Evolutionary conservation across 2,329 filamentous ascomycete species (phyloP).

Genomic region (Fusarium sp.): DNA sequence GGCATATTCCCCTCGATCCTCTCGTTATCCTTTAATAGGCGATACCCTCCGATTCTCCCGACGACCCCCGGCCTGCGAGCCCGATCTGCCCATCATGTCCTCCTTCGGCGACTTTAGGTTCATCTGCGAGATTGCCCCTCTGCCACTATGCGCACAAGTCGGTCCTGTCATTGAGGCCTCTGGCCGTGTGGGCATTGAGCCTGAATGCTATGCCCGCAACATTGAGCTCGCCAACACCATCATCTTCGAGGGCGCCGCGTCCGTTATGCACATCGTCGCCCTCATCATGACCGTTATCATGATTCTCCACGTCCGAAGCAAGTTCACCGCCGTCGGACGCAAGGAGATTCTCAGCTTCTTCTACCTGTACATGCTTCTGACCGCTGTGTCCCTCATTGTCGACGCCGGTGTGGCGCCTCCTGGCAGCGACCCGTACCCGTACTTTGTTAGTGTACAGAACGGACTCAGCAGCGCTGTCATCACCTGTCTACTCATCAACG

Average conservation of each 20-base stretch:
- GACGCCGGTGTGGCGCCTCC: slow-evolving; percentile 93
- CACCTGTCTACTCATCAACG: slow-evolving; percentile 91
- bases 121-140: slow-evolving; percentile 83
- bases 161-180: slow-evolving; percentile 75
- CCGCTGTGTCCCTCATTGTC: slow-evolving; percentile 85
- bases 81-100: slow-evolving; percentile 62
- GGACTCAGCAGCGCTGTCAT: slow-evolving; percentile 85
- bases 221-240: slow-evolving; percentile 98
- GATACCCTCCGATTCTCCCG: not conserved
- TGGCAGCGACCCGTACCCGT: slow-evolving; percentile 80
- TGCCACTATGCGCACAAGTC: slow-evolving; percentile 87
- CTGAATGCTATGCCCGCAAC: slow-evolving; percentile 90
- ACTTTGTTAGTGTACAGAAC: slow-evolving; percentile 88
- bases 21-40: slow-evolving; percentile 4
- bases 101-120: slow-evolving; percentile 89
- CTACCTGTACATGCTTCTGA: slow-evolving; percentile 93
- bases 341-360: slow-evolving; percentile 87
- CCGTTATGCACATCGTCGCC: slow-evolving; percentile 90
- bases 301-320: slow-evolving; percentile 95
- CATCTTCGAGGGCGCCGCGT: slow-evolving; percentile 92
- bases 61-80: slow-evolving; percentile 7
- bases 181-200: slow-evolving; percentile 78
- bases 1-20: not conserved
- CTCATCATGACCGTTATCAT: slow-evolving; percentile 94
- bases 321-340: slow-evolving; percentile 93